Evolutionary conservation across 2,329 filamentous ascomycete genomes (phyloP), one percentile per base, ranked within the genome.

Genomic region (Penicillium nordicum): DNA sequence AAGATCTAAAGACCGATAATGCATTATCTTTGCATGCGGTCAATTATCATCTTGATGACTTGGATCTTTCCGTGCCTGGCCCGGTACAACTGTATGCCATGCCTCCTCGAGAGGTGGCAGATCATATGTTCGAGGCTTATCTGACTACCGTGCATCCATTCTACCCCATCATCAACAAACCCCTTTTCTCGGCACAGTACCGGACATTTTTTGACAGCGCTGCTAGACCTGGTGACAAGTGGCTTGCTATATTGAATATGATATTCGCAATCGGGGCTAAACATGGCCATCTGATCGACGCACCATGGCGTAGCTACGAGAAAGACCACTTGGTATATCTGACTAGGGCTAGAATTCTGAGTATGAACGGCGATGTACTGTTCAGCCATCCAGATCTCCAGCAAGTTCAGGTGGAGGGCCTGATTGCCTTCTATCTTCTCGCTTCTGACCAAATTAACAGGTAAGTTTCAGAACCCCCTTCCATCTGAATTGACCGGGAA

Each of bases 201-300:
- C 68, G 65, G 51, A 72, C 68, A 10, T 76, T 76, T 47, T 75
- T 68, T 43, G 72, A 72, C 25, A 69, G 66, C 18, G 60, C 63
- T 25, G 69, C 68, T 32, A 66, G 69, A 7, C 72, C 72, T 10
- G 72, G 72, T 4, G 71, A 73, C 51, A 75, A 73, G 53, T 77
- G 74, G 74, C 66, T 78, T 41, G 76, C 77, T 16, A 78, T 78
- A 25, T 60, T 79, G 56, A 79, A 79, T 50, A 66, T 78, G 64
- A 76, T 79, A 3, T 78, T 79, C 51, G 77, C 77, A 30, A 78
- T 79, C 47, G 68, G 69, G 5, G 72, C 76, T 29, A 73, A 74
- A 53, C 74, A 79, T 61, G 71, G 76, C 11, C 74, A 78, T 51
- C 67, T 78, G 5, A 69, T 71, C 36, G 69, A 77, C 55, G 74